Base-by-base conservation (phyloP, 2,329 filamentous ascomycete genomes). In the Bipolaris victoriae region DNA sequence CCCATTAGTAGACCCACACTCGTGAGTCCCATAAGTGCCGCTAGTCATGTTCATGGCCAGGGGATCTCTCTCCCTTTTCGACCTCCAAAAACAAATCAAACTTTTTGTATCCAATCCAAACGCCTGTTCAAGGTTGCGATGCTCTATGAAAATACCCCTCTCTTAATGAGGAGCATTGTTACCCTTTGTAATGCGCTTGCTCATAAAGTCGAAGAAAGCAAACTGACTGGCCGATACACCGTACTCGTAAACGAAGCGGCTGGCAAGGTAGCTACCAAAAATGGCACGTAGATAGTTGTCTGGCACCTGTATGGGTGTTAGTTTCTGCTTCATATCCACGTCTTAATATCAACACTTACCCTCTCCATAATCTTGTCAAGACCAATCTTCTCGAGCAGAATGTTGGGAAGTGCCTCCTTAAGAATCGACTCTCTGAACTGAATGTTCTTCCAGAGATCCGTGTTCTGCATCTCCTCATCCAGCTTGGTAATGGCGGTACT, bases 241-340 rank as follows among this genome's bases (percentile, higher is more conserved):
- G 76, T 94, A 95, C 76, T 96, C 88, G 78, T 99, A 99, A 39
- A 99, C 92, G 76, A 99, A 99, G 41, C 95, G 90, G 72, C 90
- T 96, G 47, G 95, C 94, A 66, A 99, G 83, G 79, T 94, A 97
- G 75, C 91, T 96, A 67, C 95, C 95, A 74, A 99, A 99, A 76
- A 99, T 98, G 64, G 93, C 90, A 65, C 92, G 87, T 62, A 99
- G 86, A 75, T 99, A 99, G 67, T 88, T 89, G 61, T 97, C 91
- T 0, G 95, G 95, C 20, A 99, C 87, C 86, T 88, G 29, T 40
- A 58, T 46, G 15, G 44, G 24, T 37, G 51, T 76, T 65, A 75
- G 65, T 53, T 35, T 29, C 20, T 44, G 39, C 29, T 44, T 54
- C 11, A 39, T 13, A 22, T 49, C 22, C 16, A 10, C 13, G 1